These are phyloP conservation scores for Cordia subcordata DNA, from an alignment of 257 asterid species.

Conservation along the genomic window DNA sequence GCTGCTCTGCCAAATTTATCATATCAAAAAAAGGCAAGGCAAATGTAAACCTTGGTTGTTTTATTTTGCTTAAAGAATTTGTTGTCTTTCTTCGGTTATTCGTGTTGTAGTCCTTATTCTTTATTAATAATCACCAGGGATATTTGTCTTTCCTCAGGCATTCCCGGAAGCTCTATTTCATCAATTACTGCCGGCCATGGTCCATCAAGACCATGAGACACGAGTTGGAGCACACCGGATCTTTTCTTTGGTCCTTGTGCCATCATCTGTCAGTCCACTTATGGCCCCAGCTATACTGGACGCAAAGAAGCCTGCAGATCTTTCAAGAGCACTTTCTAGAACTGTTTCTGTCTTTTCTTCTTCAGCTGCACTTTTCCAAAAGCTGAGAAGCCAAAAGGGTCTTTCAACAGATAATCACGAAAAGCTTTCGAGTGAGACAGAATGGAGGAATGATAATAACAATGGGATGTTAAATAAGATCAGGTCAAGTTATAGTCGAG, in stretches of 20 bases:
- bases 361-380: slow-evolving; percentile 87
- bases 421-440: slow-evolving; percentile 27
- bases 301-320: slow-evolving; percentile 38
- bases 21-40: slow-evolving; percentile 67
- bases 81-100: background rate
- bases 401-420: slow-evolving; percentile 34
- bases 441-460: too few species aligned
- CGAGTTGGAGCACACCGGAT: slow-evolving; percentile 91
- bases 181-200: slow-evolving; percentile 93
- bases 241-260: slow-evolving; percentile 91
- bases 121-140: background rate
- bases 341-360: slow-evolving; percentile 97
- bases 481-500: slow-evolving; percentile 73
- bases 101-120: background rate
- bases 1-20: slow-evolving; percentile 70
- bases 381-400: slow-evolving; percentile 51
- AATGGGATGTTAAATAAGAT: slow-evolving; percentile 61
- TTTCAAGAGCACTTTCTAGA: slow-evolving; percentile 86
- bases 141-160: slow-evolving; percentile 38
- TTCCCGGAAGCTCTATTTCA: slow-evolving; percentile 96
- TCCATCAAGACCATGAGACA: slow-evolving; percentile 87
- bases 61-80: background rate
- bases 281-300: slow-evolving; percentile 28
- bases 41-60: background rate
- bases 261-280: slow-evolving; percentile 77